A percentile compares a stretch with the other conserved stretches of the same genome.
Conservation (phyloP, 257 asterid genomes). For the Nicotiana knightiana region DNA sequence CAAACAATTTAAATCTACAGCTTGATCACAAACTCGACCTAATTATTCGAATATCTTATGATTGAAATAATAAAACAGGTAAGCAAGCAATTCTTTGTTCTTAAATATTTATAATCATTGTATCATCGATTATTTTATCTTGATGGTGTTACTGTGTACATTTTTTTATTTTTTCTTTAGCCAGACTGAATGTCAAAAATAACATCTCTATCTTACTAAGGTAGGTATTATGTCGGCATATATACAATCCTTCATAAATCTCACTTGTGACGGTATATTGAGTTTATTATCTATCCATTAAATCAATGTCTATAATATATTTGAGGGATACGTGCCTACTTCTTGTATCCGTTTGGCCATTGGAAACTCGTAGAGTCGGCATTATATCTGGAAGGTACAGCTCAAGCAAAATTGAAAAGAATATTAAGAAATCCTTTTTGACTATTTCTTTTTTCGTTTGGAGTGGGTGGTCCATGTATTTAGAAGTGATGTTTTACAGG, state of each 20-base stretch:
- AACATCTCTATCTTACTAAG: too few species aligned
- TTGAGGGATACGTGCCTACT: neutral
- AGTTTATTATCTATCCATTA: too few species aligned
- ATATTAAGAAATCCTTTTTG: neutral
- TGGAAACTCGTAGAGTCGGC: neutral
- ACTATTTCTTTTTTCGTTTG: neutral
- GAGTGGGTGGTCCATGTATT: neutral
- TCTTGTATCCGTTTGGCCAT: neutral
- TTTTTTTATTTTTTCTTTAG: too few species aligned
- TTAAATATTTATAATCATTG: too few species aligned
- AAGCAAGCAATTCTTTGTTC: neutral
- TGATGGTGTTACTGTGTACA: too few species aligned
- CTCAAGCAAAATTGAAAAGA: neutral
- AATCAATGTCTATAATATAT: too few species aligned
- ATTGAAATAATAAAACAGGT: neutral
- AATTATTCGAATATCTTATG: neutral
- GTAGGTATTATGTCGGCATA: too few species aligned
- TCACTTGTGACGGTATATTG: fast-evolving
- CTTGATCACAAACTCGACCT: neutral
- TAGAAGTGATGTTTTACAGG: neutral
- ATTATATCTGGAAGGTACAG: neutral
- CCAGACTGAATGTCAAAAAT: too few species aligned
- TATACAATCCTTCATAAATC: fast-evolving
- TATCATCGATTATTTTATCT: too few species aligned
- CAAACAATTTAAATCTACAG: neutral